Base-by-base conservation (phyloP, 2,329 filamentous ascomycete species). In the Lachnellula suecica region DNA sequence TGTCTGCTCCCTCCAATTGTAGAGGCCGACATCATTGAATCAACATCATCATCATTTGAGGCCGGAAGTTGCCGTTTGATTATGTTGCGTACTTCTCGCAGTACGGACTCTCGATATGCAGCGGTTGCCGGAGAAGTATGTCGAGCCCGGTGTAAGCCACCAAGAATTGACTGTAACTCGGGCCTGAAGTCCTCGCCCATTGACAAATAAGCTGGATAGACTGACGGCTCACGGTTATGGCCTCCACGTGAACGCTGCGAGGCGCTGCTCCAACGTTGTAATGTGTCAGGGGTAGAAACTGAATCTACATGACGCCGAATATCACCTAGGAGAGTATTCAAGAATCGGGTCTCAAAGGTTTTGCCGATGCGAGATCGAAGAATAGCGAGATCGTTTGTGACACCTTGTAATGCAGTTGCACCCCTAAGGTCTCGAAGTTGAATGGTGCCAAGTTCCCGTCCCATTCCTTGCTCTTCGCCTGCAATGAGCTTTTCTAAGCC, bases 11-110 rank as follows among this genome's bases (percentile, higher is more conserved):
- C 83, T 56, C 82, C 81, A 49, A 83, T 75, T 1, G 93, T 97
- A 3, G 92, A 95, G 1, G 85, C 80, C 1, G 92, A 92, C 71
- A 93, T 85, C 74, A 93, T 87, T 0, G 91, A 96, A 67, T 94
- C 90, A 56, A 87, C 89, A 66, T 99, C 94, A 60, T 97, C 93
- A 54, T 99, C 94, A 62, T 84, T 94, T 10, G 93, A 96, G 65
- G 91, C 96, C 1, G 94, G 94, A 35, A 99, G 77, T 22, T 93
- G 88, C 52, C 85, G 83, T 49, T 91, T 83, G 45, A 99, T 93
- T 44, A 97, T 76, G 29, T 83, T 85, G 63, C 93, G 88, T 68
- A 97, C 87, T 70, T 99, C 94, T 45, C 89, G 85, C 56, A 96
- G 74, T 11, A 96, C 84, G 0, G 89, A 81, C 37, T 96, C 91